These are phyloP conservation scores for Mortierella sp. DNA, from an alignment of 371 early-diverging fungal genomes.

Conservation along the genomic window DNA sequence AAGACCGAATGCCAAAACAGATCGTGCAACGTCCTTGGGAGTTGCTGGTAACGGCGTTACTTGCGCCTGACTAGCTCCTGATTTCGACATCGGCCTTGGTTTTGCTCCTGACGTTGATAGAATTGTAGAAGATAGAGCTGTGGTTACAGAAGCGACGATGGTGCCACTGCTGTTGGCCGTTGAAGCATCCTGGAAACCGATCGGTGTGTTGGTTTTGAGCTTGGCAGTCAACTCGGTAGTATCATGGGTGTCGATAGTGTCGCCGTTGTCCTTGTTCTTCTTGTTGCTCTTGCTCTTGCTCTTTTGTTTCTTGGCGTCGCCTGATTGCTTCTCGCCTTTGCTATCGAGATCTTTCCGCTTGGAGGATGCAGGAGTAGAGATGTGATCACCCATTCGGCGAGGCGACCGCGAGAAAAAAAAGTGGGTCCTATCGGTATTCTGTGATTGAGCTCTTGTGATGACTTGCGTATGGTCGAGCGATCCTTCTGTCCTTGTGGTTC, in stretches of 20 bases:
- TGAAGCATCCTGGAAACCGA: not conserved
- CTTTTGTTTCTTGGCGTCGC: not conserved
- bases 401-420: not conserved
- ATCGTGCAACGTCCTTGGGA: not conserved
- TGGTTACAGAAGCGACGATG: not conserved
- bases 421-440: not conserved
- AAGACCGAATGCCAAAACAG: constrained; percentile 13
- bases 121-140: no score
- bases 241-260: not conserved
- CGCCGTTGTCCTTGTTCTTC: not conserved
- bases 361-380: no score
- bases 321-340: not conserved
- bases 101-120: not conserved
- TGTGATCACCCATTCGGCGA: not conserved
- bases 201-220: not conserved
- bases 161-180: not conserved
- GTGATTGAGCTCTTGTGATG: not conserved
- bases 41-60: not conserved
- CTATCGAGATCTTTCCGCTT: not conserved
- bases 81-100: not conserved
- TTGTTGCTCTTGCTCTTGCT: not conserved
- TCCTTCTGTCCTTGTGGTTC: not conserved
- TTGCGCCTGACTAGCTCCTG: not conserved
- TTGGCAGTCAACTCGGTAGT: not conserved
- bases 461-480: not conserved